Evolutionary conservation across 345 rosid genomes (phyloP).

Genomic region (Moricandia moricandioides): DNA sequence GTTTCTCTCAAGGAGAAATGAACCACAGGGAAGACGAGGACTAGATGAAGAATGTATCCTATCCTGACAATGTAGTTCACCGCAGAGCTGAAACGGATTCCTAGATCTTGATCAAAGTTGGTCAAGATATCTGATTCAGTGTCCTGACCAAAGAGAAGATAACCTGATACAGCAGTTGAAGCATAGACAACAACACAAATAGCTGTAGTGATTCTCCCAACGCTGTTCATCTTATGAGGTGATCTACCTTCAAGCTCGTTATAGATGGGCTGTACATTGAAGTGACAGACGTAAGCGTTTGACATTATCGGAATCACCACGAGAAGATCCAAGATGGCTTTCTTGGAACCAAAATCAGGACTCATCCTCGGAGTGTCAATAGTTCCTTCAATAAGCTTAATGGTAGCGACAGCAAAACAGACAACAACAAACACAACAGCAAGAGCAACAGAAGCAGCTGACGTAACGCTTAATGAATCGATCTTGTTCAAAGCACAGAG

Average conservation of each 20-base stretch:
- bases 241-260: constrained; percentile 82
- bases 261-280: constrained; percentile 90
- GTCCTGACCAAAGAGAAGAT: constrained; percentile 76
- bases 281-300: constrained; percentile 89
- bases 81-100: constrained; percentile 72
- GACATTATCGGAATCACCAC: constrained; percentile 95
- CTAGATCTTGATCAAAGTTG: constrained; percentile 87
- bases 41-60: constrained; percentile 87
- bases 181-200: constrained; percentile 69
- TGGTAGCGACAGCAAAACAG: constrained; percentile 60
- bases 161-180: constrained; percentile 79
- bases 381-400: constrained; percentile 81
- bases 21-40: constrained; percentile 94
- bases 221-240: constrained; percentile 73
- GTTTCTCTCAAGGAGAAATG: constrained; percentile 93
- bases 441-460: constrained; percentile 93
- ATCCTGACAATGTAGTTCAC: constrained; percentile 78
- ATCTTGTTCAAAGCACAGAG: constrained; percentile 79
- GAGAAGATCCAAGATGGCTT: constrained; percentile 75
- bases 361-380: constrained; percentile 67
- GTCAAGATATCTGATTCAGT: constrained; percentile 84
- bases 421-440: constrained; percentile 86
- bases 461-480: constrained; percentile 79
- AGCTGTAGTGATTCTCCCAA: constrained; percentile 76
- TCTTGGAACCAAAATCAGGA: constrained; percentile 72